These are phyloP conservation scores for Aspergillus cavernicola DNA, from an alignment of 495 filamentous ascomycete species.

Conservation along the genomic window DNA sequence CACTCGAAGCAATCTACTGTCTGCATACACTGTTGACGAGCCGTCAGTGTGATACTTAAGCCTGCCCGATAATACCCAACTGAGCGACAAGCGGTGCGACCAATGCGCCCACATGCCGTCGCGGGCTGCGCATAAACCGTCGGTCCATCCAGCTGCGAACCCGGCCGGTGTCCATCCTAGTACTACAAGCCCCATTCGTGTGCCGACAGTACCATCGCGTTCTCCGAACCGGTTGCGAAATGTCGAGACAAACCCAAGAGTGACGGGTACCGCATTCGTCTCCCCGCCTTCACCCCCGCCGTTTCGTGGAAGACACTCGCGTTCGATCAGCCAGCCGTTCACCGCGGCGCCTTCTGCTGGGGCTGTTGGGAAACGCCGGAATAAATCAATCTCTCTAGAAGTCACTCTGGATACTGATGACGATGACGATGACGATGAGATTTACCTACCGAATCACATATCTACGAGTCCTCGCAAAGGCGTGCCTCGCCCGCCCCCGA, in stretches of 20 bases:
- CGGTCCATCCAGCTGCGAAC: constrained; percentile 29
- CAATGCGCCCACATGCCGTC: constrained; percentile 43
- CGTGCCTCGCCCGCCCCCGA: constrained; percentile 19
- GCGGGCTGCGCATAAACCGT: constrained; percentile 33
- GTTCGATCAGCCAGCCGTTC: constrained; percentile 76
- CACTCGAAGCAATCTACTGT: background rate
- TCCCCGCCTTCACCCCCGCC: constrained; percentile 19
- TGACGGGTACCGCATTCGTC: background rate
- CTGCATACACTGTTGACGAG: background rate
- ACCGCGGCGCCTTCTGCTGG: constrained; percentile 59
- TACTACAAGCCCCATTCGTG: constrained; percentile 21
- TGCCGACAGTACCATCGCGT: constrained; percentile 18
- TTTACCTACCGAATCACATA: constrained; percentile 23
- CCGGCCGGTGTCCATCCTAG: constrained; percentile 15
- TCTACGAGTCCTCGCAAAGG: constrained; percentile 36
- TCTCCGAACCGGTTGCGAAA: constrained; percentile 27
- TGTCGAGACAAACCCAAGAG: constrained; percentile 13
- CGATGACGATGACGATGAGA: constrained; percentile 39
- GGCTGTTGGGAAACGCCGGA: constrained; percentile 49
- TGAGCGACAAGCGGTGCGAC: constrained; percentile 8
- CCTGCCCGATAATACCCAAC: background rate
- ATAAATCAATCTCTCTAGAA: constrained; percentile 27
- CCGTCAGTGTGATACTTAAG: background rate
- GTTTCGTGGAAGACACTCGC: constrained; percentile 49
- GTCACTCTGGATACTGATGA: constrained; percentile 40